phyloP scores from a whole-genome alignment of 2,329 filamentous ascomycete species.

The Fusarium sp. region DNA sequence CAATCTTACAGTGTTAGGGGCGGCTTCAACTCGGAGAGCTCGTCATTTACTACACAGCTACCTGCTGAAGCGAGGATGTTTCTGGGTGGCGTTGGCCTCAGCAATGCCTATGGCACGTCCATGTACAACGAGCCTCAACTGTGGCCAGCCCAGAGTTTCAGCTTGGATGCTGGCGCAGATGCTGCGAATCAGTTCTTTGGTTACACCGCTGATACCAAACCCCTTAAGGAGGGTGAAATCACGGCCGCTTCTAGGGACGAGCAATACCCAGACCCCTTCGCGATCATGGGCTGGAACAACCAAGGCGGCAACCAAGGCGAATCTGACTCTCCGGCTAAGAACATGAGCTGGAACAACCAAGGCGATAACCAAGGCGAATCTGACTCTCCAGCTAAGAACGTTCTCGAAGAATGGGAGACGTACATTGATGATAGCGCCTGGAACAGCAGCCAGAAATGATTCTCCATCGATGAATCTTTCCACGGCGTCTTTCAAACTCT shows the following conservation, averaged over 20 bases:
- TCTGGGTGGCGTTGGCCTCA: constrained; percentile 29
- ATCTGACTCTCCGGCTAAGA: too few relatives aligned
- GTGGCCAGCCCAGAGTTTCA: not conserved
- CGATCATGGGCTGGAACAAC: constrained; percentile 14
- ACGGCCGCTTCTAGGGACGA: constrained; percentile 1
- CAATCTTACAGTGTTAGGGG: constrained; percentile 34
- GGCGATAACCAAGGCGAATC: not conserved
- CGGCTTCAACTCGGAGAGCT: constrained; percentile 41
- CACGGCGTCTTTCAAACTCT: not conserved
- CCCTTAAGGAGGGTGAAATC: constrained; percentile 21
- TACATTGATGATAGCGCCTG: constrained; percentile 49
- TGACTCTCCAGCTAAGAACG: constrained; percentile 16
- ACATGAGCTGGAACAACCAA: constrained; percentile 13
- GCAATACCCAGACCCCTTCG: constrained; percentile 25
- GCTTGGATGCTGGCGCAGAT: not conserved
- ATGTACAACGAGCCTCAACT: constrained; percentile 22
- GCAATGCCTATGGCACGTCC: constrained; percentile 12
- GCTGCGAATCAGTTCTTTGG: constrained; percentile 4
- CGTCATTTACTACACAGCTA: constrained; percentile 57
- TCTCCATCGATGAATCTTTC: not conserved
- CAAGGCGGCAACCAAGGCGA: not conserved
- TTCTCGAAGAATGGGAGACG: constrained; percentile 47
- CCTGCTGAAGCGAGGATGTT: constrained; percentile 58
- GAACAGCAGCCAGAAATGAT: constrained; percentile 32
- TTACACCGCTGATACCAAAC: constrained; percentile 22